Evolutionary conservation across 805 yeast genomes (phyloP).

Genomic region (Wickerhamomyces queroliae): DNA sequence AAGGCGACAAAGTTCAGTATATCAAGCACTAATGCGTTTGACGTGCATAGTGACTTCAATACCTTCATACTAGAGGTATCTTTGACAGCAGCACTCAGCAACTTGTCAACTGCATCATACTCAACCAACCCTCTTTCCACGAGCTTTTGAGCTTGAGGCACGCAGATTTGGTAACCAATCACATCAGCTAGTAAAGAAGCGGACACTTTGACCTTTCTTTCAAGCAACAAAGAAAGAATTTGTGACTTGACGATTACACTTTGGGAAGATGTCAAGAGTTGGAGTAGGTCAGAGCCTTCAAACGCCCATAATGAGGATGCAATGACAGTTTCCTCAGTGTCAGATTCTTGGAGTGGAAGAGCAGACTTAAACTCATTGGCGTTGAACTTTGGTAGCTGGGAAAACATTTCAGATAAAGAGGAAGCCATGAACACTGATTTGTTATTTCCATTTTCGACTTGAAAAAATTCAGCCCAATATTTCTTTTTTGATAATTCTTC

Average conservation of each 20-base stretch:
- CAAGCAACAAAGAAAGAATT: conserved; percentile 9
- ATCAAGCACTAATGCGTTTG: conserved; percentile 1
- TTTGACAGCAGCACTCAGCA: conserved; percentile 6
- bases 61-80: conserved; percentile 8
- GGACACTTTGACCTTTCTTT: too few relatives aligned
- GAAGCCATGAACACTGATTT: conserved; percentile 25
- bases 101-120: conserved; percentile 6
- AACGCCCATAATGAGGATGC: conserved; percentile 23
- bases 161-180: too few relatives aligned
- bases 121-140: conserved; percentile 11
- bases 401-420: conserved; percentile 30
- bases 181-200: too few relatives aligned
- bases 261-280: too few relatives aligned
- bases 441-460: conserved; percentile 10
- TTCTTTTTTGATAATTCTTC: conserved; percentile 13
- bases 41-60: conserved; percentile 11
- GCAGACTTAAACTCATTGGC: conserved; percentile 7
- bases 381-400: conserved; percentile 22
- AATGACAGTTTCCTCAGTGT: conserved; percentile 15
- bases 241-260: conserved; percentile 5
- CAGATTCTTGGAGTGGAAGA: conserved; percentile 7
- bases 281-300: too few relatives aligned
- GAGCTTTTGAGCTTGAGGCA: conserved; percentile 1
- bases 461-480: conserved; percentile 26
- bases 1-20: conserved; percentile 7